Conservation (phyloP, 2,329 filamentous ascomycete genomes). For the Colletotrichum lindemuthianum region DNA sequence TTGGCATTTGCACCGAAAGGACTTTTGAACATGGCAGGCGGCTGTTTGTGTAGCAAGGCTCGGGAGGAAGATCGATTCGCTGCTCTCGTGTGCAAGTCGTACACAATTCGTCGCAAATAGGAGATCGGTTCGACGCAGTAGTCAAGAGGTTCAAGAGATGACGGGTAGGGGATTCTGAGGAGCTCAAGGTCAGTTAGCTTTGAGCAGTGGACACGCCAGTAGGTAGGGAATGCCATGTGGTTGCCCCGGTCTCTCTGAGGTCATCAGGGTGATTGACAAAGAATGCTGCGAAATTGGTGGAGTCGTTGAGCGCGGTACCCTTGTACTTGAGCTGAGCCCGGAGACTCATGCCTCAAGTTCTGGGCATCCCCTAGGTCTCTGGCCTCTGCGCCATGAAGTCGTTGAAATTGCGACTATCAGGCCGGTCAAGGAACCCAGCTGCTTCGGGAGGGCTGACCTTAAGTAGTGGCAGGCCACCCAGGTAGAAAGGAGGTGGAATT, state of each 20-base stretch:
- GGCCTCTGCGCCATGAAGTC: not conserved
- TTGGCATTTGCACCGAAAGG: constrained; percentile 74
- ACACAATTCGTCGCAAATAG: constrained; percentile 5
- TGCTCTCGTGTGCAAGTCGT: no score
- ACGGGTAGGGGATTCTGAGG: constrained; percentile 67
- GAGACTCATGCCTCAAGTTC: not conserved
- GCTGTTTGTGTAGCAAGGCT: constrained; percentile 47
- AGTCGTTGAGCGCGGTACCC: constrained; percentile 18
- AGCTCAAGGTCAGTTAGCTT: constrained; percentile 62
- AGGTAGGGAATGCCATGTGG: constrained; percentile 12
- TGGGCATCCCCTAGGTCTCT: constrained; percentile 14
- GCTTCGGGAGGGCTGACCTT: no score
- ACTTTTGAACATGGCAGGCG: constrained; percentile 84
- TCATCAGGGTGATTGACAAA: constrained; percentile 30
- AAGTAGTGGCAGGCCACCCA: no score
- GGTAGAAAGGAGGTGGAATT: no score
- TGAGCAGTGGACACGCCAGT: constrained; percentile 50
- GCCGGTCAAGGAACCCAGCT: no score
- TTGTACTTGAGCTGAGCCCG: not conserved
- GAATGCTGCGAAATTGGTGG: constrained; percentile 36
- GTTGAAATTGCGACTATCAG: no score
- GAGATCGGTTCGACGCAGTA: constrained; percentile 77
- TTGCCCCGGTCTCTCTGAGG: constrained; percentile 23
- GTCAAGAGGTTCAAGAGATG: constrained; percentile 73
- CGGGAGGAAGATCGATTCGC: constrained; percentile 1